phyloP scores from a whole-genome alignment of 2,329 filamentous ascomycete genomes.

The Cryoendolithus antarcticus region DNA sequence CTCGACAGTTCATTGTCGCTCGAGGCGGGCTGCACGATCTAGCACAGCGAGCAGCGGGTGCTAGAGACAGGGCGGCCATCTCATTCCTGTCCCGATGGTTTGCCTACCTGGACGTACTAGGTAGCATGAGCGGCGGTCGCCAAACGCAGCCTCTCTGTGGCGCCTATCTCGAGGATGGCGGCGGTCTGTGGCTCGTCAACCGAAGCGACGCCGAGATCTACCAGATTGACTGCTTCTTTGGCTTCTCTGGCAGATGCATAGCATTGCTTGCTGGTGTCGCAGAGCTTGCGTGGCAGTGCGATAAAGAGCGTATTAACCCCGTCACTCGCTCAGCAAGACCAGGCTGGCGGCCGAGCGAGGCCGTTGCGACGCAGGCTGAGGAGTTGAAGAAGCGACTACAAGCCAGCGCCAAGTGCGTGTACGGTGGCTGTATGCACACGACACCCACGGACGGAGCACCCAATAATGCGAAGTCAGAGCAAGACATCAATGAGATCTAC shows the following conservation, averaged over 20 bases:
- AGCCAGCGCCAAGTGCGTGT: constrained; percentile 34
- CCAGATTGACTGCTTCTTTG: constrained; percentile 68
- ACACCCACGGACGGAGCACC: constrained; percentile 23
- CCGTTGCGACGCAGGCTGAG: constrained; percentile 45
- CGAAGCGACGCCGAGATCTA: constrained; percentile 29
- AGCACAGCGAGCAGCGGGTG: constrained; percentile 26
- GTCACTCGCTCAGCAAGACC: constrained; percentile 35
- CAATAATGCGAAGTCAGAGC: constrained; percentile 33
- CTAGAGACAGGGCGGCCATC: constrained; percentile 41
- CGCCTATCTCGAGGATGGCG: constrained; percentile 27
- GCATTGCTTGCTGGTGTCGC: constrained; percentile 60
- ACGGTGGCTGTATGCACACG: constrained; percentile 32
- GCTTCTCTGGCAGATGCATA: constrained; percentile 62
- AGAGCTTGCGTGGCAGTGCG: constrained; percentile 56
- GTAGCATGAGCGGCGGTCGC: constrained; percentile 51
- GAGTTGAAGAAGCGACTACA: constrained; percentile 50
- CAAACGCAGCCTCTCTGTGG: constrained; percentile 30
- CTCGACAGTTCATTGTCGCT: constrained; percentile 60
- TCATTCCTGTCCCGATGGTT: constrained; percentile 75
- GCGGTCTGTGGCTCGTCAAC: constrained; percentile 23
- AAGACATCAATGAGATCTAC: constrained; percentile 52
- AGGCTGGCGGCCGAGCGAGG: constrained; percentile 46
- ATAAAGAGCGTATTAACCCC: constrained; percentile 49
- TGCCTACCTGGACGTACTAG: constrained; percentile 70
- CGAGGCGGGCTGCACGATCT: constrained; percentile 44